A percentile compares a stretch with the other conserved stretches of the same genome.
Evolutionary conservation across 352 stramenopile species (phyloP).

Genomic region (Phytopythium delawarense): DNA sequence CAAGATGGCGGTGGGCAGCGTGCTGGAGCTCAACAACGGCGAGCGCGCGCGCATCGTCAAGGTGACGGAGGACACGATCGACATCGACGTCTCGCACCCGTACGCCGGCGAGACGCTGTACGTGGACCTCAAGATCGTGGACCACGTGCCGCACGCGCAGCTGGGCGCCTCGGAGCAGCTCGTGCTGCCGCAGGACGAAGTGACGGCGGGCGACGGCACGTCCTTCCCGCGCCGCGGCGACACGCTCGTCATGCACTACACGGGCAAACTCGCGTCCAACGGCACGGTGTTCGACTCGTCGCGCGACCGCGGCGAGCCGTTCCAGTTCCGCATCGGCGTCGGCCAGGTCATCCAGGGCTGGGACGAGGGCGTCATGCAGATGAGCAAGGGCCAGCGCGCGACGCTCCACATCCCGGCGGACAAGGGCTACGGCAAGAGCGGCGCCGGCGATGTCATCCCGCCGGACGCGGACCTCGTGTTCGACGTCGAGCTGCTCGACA

Average conservation of each 20-base stretch:
- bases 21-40: constrained; percentile 55
- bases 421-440: constrained; percentile 89
- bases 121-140: constrained; percentile 65
- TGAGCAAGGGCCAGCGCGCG: constrained; percentile 94
- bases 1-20: constrained; percentile 56
- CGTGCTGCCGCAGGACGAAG: constrained; percentile 60
- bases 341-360: constrained; percentile 93
- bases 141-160: constrained; percentile 42
- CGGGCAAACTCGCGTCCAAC: constrained; percentile 59
- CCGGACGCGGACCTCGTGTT: constrained; percentile 93
- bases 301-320: constrained; percentile 61
- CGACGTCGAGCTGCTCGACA: constrained; percentile 91
- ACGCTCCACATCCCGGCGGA: constrained; percentile 87
- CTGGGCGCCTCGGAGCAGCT: constrained; percentile 52
- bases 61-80: constrained; percentile 61
- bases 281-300: constrained; percentile 79
- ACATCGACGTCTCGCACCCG: constrained; percentile 71
- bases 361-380: constrained; percentile 94
- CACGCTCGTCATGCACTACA: constrained; percentile 84
- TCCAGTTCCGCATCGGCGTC: constrained; percentile 77
- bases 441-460: constrained; percentile 84
- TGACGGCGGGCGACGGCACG: constrained; percentile 51
- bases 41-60: constrained; percentile 62
- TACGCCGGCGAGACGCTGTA: constrained; percentile 79
- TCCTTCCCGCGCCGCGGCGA: constrained; percentile 68